Evolutionary conservation across 2,329 filamentous ascomycete genomes (phyloP), one percentile per base, ranked within the genome.

Genomic region (Nannizziopsis barbatae): DNA sequence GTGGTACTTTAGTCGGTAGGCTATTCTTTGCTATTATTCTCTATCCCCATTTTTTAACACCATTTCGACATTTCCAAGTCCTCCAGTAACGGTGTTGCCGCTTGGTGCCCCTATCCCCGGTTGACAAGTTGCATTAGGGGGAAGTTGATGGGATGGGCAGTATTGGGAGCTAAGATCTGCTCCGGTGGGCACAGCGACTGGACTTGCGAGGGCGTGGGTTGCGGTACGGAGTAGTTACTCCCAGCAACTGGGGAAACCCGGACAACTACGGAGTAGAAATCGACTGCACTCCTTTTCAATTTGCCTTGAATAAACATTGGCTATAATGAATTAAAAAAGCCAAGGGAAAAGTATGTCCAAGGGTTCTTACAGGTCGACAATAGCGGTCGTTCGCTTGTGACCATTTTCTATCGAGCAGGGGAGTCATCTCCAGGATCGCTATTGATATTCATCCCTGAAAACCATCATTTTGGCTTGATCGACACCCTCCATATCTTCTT

Each of bases 31-130:
- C 37, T 20, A 57, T 75, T 0, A 43, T 80, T 8, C 56, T 83
- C 38, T 82, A 79, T 56, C 80, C 79, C 2, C 63, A 69, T 31
- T 75, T 71, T 51, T 66, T 83, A 51, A 79, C 73, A 35, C 77
- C 78, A 2, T 56, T 83, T 41, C 71, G 75, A 51, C 65, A 78
- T 56, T 84, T 30, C 79, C 79, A 3, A 64, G 67, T 10, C 75
- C 77, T 5, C 58, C 67, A 38, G 75, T 75, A 57, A 57, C 70
- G 59, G 20, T 22, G 17, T 1, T 31, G 12, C 22, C 5, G 11
- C 22, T 20, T n/a, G 15, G 9, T 31, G 6, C 20, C 8, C 47
- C 41, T 22, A 14, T 51, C 40, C 22, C 8, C 15, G 27, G 7
- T 3, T 17, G 11, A 17, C 42, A 41, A 5, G 11, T 5, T 22